These are phyloP conservation scores for Zalaria obscura DNA, from an alignment of 2,329 filamentous ascomycete genomes.

Conservation along the genomic window DNA sequence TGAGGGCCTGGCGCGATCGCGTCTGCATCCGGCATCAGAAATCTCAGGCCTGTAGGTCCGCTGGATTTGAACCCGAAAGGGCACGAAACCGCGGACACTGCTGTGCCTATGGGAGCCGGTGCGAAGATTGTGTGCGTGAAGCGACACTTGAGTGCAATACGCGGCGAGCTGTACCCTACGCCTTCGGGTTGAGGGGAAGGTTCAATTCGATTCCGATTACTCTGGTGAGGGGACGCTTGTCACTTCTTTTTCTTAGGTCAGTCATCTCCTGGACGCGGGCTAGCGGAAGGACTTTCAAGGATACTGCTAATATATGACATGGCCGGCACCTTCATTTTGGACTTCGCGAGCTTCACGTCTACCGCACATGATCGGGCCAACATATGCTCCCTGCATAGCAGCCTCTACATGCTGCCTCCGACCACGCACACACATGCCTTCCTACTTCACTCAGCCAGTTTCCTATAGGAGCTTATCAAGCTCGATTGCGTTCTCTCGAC, in stretches of 20 bases:
- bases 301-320: conserved; percentile 24
- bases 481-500: too few relatives aligned
- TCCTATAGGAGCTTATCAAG: too few relatives aligned
- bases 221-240: conserved; percentile 69
- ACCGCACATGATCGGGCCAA: too few relatives aligned
- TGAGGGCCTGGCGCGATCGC: conserved; percentile 73
- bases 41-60: conserved; percentile 42
- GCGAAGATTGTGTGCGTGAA: conserved; percentile 73
- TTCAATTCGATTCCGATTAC: conserved; percentile 90
- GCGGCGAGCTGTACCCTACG: conserved; percentile 51
- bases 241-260: conserved; percentile 34
- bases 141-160: conserved; percentile 92
- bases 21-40: conserved; percentile 90
- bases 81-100: neutral
- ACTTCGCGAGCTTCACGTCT: too few relatives aligned
- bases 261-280: conserved; percentile 15
- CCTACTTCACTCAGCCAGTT: too few relatives aligned
- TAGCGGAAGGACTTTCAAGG: conserved; percentile 8
- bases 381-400: too few relatives aligned
- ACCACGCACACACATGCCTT: too few relatives aligned
- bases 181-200: conserved; percentile 27
- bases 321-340: too few relatives aligned
- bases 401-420: too few relatives aligned
- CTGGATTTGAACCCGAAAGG: too few relatives aligned
- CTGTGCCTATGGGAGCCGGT: conserved; percentile 70